phyloP scores from a whole-genome alignment of 164 flowering plant genomes.

The Dillenia suffruticosa region DNA sequence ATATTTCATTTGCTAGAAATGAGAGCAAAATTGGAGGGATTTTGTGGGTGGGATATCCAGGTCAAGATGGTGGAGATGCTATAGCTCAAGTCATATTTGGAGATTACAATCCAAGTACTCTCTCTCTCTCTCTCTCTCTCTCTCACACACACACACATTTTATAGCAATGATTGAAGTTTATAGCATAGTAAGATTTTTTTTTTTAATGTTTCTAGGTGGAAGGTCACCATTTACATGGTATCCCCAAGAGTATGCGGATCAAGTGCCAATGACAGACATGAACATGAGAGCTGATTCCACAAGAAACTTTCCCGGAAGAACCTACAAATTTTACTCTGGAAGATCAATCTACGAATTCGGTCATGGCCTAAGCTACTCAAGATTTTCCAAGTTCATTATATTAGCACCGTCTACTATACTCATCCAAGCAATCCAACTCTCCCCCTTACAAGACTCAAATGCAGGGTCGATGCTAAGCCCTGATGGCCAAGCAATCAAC shows the following conservation, averaged over 20 bases:
- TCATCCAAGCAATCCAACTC: constrained; percentile 1
- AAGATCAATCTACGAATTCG: constrained; percentile 37
- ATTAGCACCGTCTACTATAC: constrained; percentile 33
- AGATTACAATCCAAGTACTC: constrained; percentile 55
- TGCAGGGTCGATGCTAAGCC: background rate
- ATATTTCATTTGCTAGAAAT: constrained; percentile 43
- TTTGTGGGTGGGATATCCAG: constrained; percentile 76
- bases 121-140: background rate
- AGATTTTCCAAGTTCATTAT: constrained; percentile 25
- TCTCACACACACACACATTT: no score
- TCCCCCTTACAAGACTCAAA: constrained; percentile 1
- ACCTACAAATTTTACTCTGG: constrained; percentile 69
- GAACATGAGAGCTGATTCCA: constrained; percentile 52
- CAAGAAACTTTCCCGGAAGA: constrained; percentile 50
- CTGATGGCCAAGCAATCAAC: constrained; percentile 19
- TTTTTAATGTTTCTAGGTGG: constrained; percentile 35
- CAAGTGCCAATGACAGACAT: constrained; percentile 65
- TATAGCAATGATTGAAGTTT: background rate
- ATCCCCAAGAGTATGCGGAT: constrained; percentile 42
- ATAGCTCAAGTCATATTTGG: constrained; percentile 65
- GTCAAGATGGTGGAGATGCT: constrained; percentile 72
- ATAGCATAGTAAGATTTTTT: background rate
- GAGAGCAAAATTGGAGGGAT: constrained; percentile 39
- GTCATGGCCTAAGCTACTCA: constrained; percentile 73
- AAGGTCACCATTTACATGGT: constrained; percentile 65